A percentile compares a stretch with the other conserved stretches of the same genome.
These are phyloP conservation scores for Rhizophora mangle DNA, from an alignment of 345 rosid species.

Conservation along the genomic window DNA sequence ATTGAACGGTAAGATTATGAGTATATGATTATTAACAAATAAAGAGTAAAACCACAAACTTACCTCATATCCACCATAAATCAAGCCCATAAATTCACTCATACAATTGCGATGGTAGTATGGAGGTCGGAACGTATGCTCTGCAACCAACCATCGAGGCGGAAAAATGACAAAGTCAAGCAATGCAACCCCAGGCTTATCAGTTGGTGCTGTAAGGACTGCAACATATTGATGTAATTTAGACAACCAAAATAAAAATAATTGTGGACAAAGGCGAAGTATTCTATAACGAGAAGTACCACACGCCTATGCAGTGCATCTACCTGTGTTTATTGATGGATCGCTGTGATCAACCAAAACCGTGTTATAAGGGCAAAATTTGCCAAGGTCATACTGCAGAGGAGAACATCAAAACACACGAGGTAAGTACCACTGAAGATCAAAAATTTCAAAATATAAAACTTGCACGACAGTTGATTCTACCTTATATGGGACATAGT, in stretches of 20 bases:
- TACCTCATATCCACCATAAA: slow-evolving; percentile 95
- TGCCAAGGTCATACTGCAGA: slow-evolving; percentile 79
- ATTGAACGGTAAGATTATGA: no score
- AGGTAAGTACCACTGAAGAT: background rate
- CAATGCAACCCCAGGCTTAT: slow-evolving; percentile 91
- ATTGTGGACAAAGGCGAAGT: background rate
- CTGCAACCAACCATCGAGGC: slow-evolving; percentile 95
- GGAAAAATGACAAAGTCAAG: slow-evolving; percentile 97
- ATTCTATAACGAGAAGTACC: background rate
- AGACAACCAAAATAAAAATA: slow-evolving; percentile 17
- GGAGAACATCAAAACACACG: slow-evolving; percentile 7
- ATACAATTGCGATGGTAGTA: slow-evolving; percentile 97
- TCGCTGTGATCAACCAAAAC: slow-evolving; percentile 87
- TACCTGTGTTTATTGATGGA: slow-evolving; percentile 93
- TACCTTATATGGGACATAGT: slow-evolving; percentile 89
- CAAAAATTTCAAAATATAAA: background rate
- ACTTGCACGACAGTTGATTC: slow-evolving; percentile 4
- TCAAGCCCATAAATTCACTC: slow-evolving; percentile 98
- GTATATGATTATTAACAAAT: no score
- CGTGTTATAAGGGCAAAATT: slow-evolving; percentile 94
- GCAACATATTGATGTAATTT: slow-evolving; percentile 24
- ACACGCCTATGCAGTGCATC: background rate
- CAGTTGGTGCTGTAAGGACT: slow-evolving; percentile 98
- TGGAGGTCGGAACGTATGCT: slow-evolving; percentile 95
- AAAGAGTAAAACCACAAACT: background rate